Evolutionary conservation across 2,329 filamentous ascomycete species (phyloP), one percentile per base, ranked within the genome.

Genomic region (Cladosporium halotolerans): DNA sequence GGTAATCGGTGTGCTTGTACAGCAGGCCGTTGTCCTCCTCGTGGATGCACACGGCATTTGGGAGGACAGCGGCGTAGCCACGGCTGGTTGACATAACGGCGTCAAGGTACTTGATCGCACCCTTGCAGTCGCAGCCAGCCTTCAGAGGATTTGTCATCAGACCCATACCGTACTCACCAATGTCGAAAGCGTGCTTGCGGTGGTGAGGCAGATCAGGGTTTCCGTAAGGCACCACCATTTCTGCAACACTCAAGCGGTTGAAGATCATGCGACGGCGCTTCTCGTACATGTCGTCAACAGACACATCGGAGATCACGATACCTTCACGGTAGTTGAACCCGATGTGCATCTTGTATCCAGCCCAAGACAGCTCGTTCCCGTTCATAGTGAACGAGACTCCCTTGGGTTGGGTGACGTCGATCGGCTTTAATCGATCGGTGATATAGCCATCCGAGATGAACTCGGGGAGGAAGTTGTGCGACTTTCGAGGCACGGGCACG

Each of bases 1-100:
- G 75, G 72, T 79, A 85, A 70, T 87, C 86, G 5, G 82, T 85
- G 68, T 86, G 84, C 64, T 87, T 86, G 82, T 83, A 86, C 7
- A 77, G 76, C 39, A 87, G 84, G 5, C 84, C 84, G 49, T 81
- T 79, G 59, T 88, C 84, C 62, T 85, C 80, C 65, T 88, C 84
- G 62, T 87, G 84, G 4, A 87, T 70, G 61, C 84, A 88, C 53
- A 86, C 73, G 5, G 83, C 82, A 57, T 86, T 86, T 10, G 75
- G 76, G 18, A 76, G 74, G 1, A 73, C 60, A 7, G 73, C 76
- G 0, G 81, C 76, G 43, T 76, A 74, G 2, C 84, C 84, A 45
- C 80, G 71, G 4, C 76, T 64, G 11, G 74, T 73, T 0, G 79
- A 74, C 36, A 81, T 71, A 14, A 82, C 72, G 2, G 74, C 76